These are phyloP conservation scores for Syncephalastrum monosporum DNA, from an alignment of 371 early-diverging fungal species.

Conservation along the genomic window DNA sequence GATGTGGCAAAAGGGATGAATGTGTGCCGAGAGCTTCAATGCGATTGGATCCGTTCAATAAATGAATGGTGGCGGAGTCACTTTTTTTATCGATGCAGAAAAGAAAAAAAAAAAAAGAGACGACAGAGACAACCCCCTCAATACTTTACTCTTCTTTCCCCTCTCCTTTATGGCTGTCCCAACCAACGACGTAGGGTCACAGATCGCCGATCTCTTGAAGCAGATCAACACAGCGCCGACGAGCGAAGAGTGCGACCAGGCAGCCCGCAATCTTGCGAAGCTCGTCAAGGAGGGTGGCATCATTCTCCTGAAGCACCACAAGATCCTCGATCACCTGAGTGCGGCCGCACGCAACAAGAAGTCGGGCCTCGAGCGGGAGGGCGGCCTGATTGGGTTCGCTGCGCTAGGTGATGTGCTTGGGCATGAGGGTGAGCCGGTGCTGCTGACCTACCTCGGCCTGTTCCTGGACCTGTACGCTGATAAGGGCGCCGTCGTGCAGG, in stretches of 20 bases:
- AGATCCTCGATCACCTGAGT: constrained; percentile 56
- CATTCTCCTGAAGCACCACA: constrained; percentile 55
- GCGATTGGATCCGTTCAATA: no score
- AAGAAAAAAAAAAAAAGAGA: constrained; percentile 3
- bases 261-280: constrained; percentile 56
- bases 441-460: constrained; percentile 55
- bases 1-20: no score
- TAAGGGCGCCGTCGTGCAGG: constrained; percentile 72
- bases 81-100: constrained; percentile 1
- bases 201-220: constrained; percentile 42
- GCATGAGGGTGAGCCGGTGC: constrained; percentile 61
- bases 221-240: constrained; percentile 61
- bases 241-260: constrained; percentile 56
- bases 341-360: constrained; percentile 67
- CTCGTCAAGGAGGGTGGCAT: constrained; percentile 50
- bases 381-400: constrained; percentile 69
- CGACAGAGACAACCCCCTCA: not conserved
- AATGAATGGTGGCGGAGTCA: no score
- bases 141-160: constrained; percentile 1
- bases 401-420: constrained; percentile 59
- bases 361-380: constrained; percentile 70
- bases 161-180: constrained; percentile 9
- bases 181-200: constrained; percentile 30
- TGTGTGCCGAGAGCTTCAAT: no score
- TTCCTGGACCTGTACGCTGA: constrained; percentile 69